A percentile compares a stretch with the other conserved stretches of the same genome.
phyloP scores from a whole-genome alignment of 345 rosid genomes.

The Eucalyptus curtisii region DNA sequence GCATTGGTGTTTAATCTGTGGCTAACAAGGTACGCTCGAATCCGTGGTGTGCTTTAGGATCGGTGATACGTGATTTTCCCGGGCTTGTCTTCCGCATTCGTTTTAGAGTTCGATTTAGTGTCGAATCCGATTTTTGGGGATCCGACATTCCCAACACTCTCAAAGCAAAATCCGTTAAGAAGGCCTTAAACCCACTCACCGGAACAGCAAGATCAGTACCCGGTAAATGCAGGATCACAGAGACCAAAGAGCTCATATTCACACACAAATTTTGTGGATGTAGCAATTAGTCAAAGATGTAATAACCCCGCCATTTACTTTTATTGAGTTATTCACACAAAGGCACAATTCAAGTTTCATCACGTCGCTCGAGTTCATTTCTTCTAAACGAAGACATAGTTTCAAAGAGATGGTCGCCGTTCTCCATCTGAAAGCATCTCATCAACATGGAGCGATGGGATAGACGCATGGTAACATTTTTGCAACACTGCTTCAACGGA shows the following conservation, averaged over 20 bases:
- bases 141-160: no score
- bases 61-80: no score
- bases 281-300: background rate
- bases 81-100: no score
- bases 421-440: background rate
- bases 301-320: background rate
- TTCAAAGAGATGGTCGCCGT: background rate
- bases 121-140: no score
- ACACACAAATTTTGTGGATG: no score
- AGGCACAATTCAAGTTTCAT: no score
- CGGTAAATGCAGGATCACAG: background rate
- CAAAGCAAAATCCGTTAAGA: background rate
- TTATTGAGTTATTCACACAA: background rate
- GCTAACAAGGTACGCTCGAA: no score
- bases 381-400: background rate
- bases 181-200: background rate
- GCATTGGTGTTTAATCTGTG: no score
- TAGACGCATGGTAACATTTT: background rate
- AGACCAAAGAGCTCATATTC: accelerated
- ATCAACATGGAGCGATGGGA: background rate
- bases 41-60: no score
- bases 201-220: accelerated
- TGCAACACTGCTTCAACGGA: background rate
- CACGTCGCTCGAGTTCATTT: no score
- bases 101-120: no score